Conservation (phyloP, 2,329 filamentous ascomycete species). For the Diaporthe ilicicola region DNA sequence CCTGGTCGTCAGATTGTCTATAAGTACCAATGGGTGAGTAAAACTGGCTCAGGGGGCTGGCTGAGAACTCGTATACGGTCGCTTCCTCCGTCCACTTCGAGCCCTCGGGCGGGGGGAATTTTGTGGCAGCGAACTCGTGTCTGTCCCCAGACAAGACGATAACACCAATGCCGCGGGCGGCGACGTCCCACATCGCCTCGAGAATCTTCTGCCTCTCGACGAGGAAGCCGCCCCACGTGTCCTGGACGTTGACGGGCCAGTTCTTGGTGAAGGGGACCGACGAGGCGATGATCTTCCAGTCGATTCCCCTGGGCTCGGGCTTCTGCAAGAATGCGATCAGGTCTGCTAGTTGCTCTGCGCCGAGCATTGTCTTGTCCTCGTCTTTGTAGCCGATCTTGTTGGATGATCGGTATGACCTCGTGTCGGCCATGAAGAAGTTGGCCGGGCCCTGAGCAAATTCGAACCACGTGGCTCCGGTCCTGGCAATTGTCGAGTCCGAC, state of each 20-base stretch:
- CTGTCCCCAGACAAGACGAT: conserved; percentile 89
- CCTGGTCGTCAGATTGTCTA: conserved; percentile 79
- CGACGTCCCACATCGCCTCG: conserved; percentile 90
- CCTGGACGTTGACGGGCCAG: conserved; percentile 86
- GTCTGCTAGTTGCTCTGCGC: conserved; percentile 78
- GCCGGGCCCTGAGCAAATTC: conserved; percentile 90
- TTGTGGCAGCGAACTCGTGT: conserved; percentile 96
- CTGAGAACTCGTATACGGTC: conserved; percentile 89
- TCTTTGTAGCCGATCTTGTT: conserved; percentile 67
- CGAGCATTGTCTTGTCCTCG: conserved; percentile 85
- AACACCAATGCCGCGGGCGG: conserved; percentile 78
- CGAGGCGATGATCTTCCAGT: conserved; percentile 93
- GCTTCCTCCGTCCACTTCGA: conserved; percentile 70
- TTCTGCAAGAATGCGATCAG: conserved; percentile 79
- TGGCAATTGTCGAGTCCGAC: conserved; percentile 50
- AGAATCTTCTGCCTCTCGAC: conserved; percentile 80
- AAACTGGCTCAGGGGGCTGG: conserved; percentile 92
- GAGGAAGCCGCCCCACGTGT: conserved; percentile 95
- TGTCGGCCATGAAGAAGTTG: conserved; percentile 94
- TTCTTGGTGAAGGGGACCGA: conserved; percentile 98
- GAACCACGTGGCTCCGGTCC: conserved; percentile 78
- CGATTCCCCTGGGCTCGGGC: conserved; percentile 78
- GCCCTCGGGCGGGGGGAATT: conserved; percentile 69
- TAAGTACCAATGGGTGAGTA: conserved; percentile 89
- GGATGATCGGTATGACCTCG: conserved; percentile 82